A percentile compares a stretch with the other conserved stretches of the same genome.
Evolutionary conservation across 306 rosid species (phyloP).

Genomic region (Datisca glomerata): DNA sequence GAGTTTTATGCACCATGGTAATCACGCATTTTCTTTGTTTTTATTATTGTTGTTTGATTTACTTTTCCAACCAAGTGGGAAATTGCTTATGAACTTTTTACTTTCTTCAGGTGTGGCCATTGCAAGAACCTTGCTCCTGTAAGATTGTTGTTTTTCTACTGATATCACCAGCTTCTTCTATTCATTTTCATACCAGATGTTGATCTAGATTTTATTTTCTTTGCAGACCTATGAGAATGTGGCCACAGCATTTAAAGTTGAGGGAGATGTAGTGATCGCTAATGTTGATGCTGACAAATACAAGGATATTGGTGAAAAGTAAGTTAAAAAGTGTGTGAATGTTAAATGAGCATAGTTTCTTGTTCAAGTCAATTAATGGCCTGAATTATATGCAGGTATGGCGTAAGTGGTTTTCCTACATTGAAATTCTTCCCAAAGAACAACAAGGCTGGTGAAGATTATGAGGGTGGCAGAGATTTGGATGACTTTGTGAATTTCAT

Average conservation of each 20-base stretch:
- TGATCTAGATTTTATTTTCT: neutral
- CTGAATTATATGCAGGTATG: conserved; percentile 40
- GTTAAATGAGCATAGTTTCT: neutral
- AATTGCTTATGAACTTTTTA: conserved; percentile 1
- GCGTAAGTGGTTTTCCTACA: conserved; percentile 62
- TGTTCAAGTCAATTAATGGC: neutral
- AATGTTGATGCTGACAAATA: conserved; percentile 62
- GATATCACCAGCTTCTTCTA: neutral
- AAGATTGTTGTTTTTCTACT: conserved; percentile 23
- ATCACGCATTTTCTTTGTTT: conserved; percentile 12
- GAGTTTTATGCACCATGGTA: conserved; percentile 98
- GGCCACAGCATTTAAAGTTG: conserved; percentile 63
- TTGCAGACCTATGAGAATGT: conserved; percentile 70
- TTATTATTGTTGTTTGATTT: neutral
- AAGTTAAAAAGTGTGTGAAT: conserved; percentile 23
- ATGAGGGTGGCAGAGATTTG: conserved; percentile 58
- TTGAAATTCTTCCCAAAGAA: conserved; percentile 69
- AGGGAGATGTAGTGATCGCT: conserved; percentile 63
- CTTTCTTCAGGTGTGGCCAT: conserved; percentile 75
- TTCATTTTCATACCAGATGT: neutral
- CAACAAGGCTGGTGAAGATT: conserved; percentile 80
- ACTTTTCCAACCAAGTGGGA: neutral
- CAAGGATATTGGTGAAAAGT: conserved; percentile 75
- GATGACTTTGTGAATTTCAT: conserved; percentile 66
- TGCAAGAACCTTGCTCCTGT: conserved; percentile 90